Percentiles rank a stretch among this genome's conserved stretches.
Evolutionary conservation across 2,329 filamentous ascomycete species (phyloP).

Genomic region (Phaeosphaeria sp.): DNA sequence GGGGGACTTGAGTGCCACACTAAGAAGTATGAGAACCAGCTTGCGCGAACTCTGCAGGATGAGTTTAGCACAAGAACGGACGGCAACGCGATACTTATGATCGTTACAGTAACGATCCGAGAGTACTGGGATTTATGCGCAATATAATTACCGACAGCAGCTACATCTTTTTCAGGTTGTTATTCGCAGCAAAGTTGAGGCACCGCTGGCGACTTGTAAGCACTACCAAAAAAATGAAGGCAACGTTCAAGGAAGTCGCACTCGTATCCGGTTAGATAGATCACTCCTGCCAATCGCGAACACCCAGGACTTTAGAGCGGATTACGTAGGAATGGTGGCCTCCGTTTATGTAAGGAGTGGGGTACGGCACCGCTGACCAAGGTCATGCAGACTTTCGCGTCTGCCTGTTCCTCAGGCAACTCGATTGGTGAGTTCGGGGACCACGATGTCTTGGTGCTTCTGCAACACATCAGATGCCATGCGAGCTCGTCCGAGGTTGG

Average conservation of each 20-base stretch:
- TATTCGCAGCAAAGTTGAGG: neutral
- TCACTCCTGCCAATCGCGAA: neutral
- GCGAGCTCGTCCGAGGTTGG: neutral
- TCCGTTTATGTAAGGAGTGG: neutral
- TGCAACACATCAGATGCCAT: neutral
- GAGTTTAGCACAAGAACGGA: neutral
- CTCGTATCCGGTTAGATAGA: neutral
- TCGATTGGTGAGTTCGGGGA: neutral
- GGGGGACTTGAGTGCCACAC: neutral
- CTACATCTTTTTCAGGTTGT: neutral
- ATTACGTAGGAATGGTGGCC: neutral
- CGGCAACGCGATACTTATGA: neutral
- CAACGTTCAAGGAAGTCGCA: neutral
- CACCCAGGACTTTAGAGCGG: neutral
- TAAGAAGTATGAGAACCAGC: neutral
- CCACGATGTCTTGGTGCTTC: neutral
- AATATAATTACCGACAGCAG: neutral
- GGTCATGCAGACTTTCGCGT: neutral
- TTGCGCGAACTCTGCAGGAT: neutral
- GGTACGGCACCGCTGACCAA: neutral
- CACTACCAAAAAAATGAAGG: neutral
- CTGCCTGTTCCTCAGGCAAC: neutral
- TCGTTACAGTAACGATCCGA: neutral
- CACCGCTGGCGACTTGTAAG: neutral
- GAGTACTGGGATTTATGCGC: neutral